Evolutionary conservation across 257 asterid genomes (phyloP), one percentile per base, ranked within the genome.

Genomic region (Penstemon eatonii): DNA sequence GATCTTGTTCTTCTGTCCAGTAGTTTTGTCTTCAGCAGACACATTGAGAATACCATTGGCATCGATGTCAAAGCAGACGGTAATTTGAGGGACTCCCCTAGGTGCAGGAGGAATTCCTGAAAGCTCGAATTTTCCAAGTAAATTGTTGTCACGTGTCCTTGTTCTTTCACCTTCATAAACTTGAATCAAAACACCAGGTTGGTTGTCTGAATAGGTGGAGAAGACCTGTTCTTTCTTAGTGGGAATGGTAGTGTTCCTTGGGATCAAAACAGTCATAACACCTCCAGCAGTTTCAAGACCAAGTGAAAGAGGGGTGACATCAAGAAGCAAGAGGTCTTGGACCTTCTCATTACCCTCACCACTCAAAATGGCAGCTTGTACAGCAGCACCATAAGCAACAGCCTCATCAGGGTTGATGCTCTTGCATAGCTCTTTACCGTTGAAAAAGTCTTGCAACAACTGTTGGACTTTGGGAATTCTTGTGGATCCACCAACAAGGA

Each of bases 391-490:
- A 39, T 66, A 73, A 39, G 78, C 78, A 13, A 73, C 78, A 8
- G 69, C 78, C 64, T 66, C 78, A 25, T 66, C 78, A 0, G 73
- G 73, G 73, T 73, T 73, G 56, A 73, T 66, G 12, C 73, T 66
- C 78, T 73, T 73, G 78, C 78, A 73, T 5, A 73, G 69, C 60
- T 73, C 78, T 49, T 73, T 73, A 5, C 78, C 73, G n/a, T 60
- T 73, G 58, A 73, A 73, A 41, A 73, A 73, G 67, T 73, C 73
- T 57, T 66, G 73, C 73, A 73, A 45, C 67, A 73, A 52, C 36
- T 74, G 83, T 72, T 70, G 80, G 41, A 78, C 83, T 71, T 78
- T 78, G 60, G 83, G 83, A 75, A 78, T 78, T 33, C 80, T 78
- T 5, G 80, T 78, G 7, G 83, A 78, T 10, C 80, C 83, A 71